Conservation (phyloP, 257 asterid genomes). For the Schizonepeta tenuifolia region DNA sequence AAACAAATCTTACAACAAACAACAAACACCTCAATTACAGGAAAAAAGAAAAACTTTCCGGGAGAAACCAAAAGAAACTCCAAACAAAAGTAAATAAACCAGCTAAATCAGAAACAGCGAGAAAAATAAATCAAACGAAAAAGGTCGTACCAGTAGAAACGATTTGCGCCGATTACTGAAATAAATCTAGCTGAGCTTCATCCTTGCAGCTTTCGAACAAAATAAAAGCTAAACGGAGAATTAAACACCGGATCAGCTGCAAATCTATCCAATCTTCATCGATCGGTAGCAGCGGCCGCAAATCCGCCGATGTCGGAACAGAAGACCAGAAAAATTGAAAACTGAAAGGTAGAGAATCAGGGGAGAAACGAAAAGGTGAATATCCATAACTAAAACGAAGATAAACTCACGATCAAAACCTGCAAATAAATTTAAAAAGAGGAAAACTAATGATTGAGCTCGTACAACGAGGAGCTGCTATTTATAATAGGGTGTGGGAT, state of each 20-base stretch:
- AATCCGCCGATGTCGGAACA: neutral
- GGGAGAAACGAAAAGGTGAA: neutral
- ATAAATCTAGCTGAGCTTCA: neutral
- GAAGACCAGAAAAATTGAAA: neutral
- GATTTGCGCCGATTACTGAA: neutral
- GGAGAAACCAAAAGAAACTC: too few species aligned
- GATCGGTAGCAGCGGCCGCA: neutral
- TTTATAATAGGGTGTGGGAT: neutral
- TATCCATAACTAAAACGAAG: neutral
- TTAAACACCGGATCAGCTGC: neutral
- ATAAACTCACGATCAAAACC: neutral
- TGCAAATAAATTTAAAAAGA: neutral
- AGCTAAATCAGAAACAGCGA: neutral
- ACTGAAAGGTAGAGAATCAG: too few species aligned
- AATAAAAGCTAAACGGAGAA: neutral
- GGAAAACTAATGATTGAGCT: too few species aligned
- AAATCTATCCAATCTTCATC: neutral
- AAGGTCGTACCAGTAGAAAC: neutral
- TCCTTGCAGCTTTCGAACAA: neutral
- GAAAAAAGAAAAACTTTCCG: too few species aligned
- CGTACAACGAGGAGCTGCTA: neutral
- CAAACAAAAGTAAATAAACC: neutral
- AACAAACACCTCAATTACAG: too few species aligned
- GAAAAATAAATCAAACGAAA: neutral
- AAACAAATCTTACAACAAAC: neutral